A percentile compares a stretch with the other conserved stretches of the same genome.
Conservation (phyloP, 1,284 basidiomycete genomes). For the Puccinia horiana region DNA sequence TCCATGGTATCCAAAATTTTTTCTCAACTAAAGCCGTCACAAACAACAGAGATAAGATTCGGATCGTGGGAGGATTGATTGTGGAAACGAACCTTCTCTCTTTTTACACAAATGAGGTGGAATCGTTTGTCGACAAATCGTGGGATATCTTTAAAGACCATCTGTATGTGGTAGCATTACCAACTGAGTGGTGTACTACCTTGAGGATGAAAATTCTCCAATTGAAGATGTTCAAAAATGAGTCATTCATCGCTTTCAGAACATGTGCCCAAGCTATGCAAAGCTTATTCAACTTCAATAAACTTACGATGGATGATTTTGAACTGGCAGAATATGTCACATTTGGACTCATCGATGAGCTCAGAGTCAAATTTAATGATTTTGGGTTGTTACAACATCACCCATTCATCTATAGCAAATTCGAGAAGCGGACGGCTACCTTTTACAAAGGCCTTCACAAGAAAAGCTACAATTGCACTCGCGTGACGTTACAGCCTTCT, state of each 20-base stretch:
- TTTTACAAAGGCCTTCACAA: not conserved
- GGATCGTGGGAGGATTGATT: not conserved
- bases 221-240: not conserved
- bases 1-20: not conserved
- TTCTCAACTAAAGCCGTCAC: not conserved
- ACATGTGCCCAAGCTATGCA: not conserved
- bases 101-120: not conserved
- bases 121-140: not conserved
- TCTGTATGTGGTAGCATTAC: not conserved
- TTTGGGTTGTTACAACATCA: not conserved
- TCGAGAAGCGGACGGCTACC: not conserved
- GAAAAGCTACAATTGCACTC: no score
- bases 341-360: not conserved
- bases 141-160: not conserved
- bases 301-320: not conserved
- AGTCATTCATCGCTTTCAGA: not conserved
- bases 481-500: no score
- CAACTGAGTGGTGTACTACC: not conserved
- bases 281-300: conserved; percentile 1
- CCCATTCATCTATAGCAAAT: not conserved
- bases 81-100: not conserved
- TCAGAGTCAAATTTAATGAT: not conserved
- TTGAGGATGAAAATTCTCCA: not conserved
- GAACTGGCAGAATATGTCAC: not conserved
- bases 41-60: not conserved